These are phyloP conservation scores for Capillidium heterosporum DNA, from an alignment of 371 early-diverging fungal species.

Conservation along the genomic window DNA sequence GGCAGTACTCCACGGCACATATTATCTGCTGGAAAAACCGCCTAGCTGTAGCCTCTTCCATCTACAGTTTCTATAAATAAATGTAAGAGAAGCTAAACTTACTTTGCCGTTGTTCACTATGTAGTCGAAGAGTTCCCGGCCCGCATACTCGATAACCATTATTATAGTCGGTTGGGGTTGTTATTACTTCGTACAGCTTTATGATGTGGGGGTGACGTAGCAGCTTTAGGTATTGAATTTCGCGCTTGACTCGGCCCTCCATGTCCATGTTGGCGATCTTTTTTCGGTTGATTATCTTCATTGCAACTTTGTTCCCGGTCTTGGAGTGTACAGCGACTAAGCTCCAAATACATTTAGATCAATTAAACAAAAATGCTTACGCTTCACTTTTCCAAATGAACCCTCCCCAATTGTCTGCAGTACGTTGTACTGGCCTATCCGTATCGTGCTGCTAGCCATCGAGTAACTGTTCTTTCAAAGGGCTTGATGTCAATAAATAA, in stretches of 20 bases:
- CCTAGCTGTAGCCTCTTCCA: slow-evolving; percentile 79
- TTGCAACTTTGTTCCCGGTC: slow-evolving; percentile 88
- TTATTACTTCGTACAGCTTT: slow-evolving; percentile 95
- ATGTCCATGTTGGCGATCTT: slow-evolving; percentile 84
- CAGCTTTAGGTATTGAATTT: slow-evolving; percentile 88
- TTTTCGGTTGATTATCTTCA: slow-evolving; percentile 83
- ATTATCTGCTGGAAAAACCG: slow-evolving; percentile 95
- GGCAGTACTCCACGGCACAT: slow-evolving; percentile 96
- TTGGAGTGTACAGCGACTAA: slow-evolving; percentile 85
- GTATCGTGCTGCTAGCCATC: slow-evolving; percentile 25
- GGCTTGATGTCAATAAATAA: neutral
- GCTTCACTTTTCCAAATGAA: slow-evolving; percentile 94
- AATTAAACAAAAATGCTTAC: slow-evolving; percentile 27
- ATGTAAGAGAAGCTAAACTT: slow-evolving; percentile 9
- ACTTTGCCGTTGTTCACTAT: slow-evolving; percentile 86
- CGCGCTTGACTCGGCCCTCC: slow-evolving; percentile 86
- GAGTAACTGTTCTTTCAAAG: neutral
- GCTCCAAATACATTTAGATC: neutral
- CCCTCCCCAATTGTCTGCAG: slow-evolving; percentile 89
- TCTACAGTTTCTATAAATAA: slow-evolving; percentile 16
- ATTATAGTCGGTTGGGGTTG: slow-evolving; percentile 89
- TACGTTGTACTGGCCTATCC: slow-evolving; percentile 79
- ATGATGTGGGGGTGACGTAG: slow-evolving; percentile 96
- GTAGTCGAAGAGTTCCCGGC: slow-evolving; percentile 90
- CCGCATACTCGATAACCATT: slow-evolving; percentile 95